Evolutionary conservation across 1,284 basidiomycete genomes (phyloP), one percentile per base, ranked within the genome.

Genomic region (Cerioporus squamosus): DNA sequence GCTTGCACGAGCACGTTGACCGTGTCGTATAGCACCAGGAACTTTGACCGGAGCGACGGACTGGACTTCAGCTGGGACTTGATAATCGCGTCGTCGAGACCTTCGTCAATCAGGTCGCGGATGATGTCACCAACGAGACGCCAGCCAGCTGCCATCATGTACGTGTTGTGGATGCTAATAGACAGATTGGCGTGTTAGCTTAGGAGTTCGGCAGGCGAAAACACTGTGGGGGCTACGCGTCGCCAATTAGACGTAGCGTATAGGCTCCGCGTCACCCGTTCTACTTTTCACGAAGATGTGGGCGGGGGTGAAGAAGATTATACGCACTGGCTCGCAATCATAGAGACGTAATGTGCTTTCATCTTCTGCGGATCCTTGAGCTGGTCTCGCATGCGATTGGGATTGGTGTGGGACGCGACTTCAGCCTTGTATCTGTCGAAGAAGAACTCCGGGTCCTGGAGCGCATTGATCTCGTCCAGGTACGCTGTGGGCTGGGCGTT

Each of bases 121-220:
- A 92, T 72, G 31, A 76, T 77, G 53, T 86, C 79, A 17, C 80
- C 74, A 17, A 89, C 81, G 51, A 91, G 76, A 61, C 80, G 86
- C 91, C 91, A 93, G 3, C 83, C 87, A 12, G 89, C 85, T 22
- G 90, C 87, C 47, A 92, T 77, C 81, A 88, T 84, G 72, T 90
- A 91, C 5, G 84, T 72, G 69, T 93, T 93, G 71, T 93, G 90
- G 52, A 92, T 79, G 70, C 89, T 91, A 8, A 14, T 49, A 15
- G 14, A 10, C 33, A 36, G 33, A 36, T 36, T 10, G 33, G 12
- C 33, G 33, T 10, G 33, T 36, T 10, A 36, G 33, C 14, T 10
- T 36, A 10, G 10, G 3, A 15, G 3, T 15, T 10, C 3, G 10
- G 14, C 3, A 12, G 12, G 33, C 33, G 9, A 29, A 9, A 29